These are phyloP conservation scores for Cytospora piceicola DNA, from an alignment of 2,329 filamentous ascomycete species.

Conservation along the genomic window DNA sequence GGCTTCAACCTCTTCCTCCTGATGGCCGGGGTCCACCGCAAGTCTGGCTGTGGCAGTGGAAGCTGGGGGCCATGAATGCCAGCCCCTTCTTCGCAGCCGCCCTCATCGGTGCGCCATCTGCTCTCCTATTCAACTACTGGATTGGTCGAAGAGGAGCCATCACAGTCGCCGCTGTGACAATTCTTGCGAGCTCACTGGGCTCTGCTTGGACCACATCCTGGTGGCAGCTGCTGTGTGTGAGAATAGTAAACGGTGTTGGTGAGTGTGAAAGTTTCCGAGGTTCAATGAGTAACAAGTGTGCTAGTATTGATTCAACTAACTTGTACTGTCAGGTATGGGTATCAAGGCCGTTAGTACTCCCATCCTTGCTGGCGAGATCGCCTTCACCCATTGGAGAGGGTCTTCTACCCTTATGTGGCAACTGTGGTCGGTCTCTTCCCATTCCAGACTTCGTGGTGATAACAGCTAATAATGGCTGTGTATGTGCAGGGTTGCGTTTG, in stretches of 20 bases:
- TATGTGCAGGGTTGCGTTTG: slow-evolving; percentile 39
- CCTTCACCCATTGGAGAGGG: slow-evolving; percentile 52
- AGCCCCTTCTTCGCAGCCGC: slow-evolving; percentile 47
- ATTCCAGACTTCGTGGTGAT: neutral
- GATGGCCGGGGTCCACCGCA: neutral
- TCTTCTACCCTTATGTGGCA: slow-evolving; percentile 54
- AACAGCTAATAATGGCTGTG: neutral
- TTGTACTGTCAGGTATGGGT: slow-evolving; percentile 45
- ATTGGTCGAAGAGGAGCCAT: slow-evolving; percentile 48
- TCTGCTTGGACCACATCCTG: slow-evolving; percentile 42
- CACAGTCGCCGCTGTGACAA: slow-evolving; percentile 43
- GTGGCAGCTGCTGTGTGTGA: slow-evolving; percentile 41
- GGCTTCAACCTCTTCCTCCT: neutral
- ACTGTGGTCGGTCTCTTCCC: slow-evolving; percentile 40
- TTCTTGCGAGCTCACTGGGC: slow-evolving; percentile 45
- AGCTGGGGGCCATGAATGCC: slow-evolving; percentile 46
- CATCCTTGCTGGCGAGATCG: slow-evolving; percentile 52
- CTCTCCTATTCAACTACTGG: slow-evolving; percentile 47
- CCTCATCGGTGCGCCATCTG: slow-evolving; percentile 44
- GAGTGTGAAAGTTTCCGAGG: no score
- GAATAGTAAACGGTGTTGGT: slow-evolving; percentile 47
- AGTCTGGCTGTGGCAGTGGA: slow-evolving; percentile 39
- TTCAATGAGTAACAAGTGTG: no score
- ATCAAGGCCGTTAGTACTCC: slow-evolving; percentile 54
- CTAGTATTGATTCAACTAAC: neutral